phyloP scores from a whole-genome alignment of 345 rosid genomes.

The Xanthoceras sorbifolium region DNA sequence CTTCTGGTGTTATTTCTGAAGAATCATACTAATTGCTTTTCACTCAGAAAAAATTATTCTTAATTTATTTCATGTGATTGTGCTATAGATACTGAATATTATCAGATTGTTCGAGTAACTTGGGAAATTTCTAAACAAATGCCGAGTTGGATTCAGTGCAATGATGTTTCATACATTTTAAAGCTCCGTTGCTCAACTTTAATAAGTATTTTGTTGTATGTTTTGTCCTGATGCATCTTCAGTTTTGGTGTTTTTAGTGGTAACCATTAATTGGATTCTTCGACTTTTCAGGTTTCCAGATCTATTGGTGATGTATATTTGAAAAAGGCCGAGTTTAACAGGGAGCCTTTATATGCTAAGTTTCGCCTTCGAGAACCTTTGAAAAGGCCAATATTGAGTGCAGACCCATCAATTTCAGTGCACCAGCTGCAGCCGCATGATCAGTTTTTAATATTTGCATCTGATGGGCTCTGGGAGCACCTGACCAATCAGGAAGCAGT shows the following conservation, averaged over 20 bases:
- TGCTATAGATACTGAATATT: not conserved
- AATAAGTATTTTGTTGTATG: not conserved
- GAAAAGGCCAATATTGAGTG: conserved; percentile 63
- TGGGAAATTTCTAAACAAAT: not conserved
- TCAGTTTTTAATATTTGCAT: conserved; percentile 74
- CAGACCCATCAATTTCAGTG: conserved; percentile 70
- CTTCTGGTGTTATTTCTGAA: not conserved
- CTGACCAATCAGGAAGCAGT: conserved; percentile 85
- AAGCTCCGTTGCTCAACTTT: not conserved
- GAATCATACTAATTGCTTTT: not conserved
- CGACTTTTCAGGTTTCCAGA: conserved; percentile 60
- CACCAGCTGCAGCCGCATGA: conserved; percentile 68
- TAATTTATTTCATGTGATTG: too few species aligned
- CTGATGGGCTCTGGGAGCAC: conserved; percentile 91
- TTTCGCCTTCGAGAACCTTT: conserved; percentile 73
- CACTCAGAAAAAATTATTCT: too few species aligned
- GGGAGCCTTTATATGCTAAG: conserved; percentile 70
- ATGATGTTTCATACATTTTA: not conserved
- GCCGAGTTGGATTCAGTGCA: not conserved
- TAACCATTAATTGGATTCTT: not conserved
- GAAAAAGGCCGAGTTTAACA: conserved; percentile 79
- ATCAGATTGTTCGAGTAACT: not conserved
- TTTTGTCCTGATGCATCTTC: conserved; percentile 15
- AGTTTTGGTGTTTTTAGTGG: conserved; percentile 11
- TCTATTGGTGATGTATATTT: conserved; percentile 86